Conservation (phyloP, 2,329 filamentous ascomycete species). For the Sarocladium kiliense region DNA sequence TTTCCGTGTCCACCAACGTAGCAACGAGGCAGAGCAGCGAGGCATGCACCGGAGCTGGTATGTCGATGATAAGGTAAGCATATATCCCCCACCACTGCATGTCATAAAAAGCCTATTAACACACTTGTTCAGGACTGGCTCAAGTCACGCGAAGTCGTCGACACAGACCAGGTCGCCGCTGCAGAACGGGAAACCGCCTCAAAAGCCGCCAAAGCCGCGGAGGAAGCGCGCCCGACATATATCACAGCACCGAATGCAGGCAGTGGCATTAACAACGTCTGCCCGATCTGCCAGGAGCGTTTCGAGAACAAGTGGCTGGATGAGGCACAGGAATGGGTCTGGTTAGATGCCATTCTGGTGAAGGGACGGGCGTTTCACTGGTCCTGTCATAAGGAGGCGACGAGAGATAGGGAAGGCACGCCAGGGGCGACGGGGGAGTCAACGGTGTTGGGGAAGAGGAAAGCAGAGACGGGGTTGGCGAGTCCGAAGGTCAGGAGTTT, state of each 20-base stretch:
- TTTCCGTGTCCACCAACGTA: constrained; percentile 86
- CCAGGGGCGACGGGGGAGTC: constrained; percentile 40
- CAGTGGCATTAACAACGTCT: constrained; percentile 68
- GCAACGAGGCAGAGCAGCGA: constrained; percentile 78
- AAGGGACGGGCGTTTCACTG: constrained; percentile 82
- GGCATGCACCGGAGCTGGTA: constrained; percentile 94
- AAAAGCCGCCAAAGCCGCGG: constrained; percentile 33
- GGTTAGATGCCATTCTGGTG: constrained; percentile 80
- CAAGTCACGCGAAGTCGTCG: constrained; percentile 73
- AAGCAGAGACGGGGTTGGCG: constrained; percentile 56
- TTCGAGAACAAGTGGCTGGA: constrained; percentile 92
- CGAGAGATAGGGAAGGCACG: constrained; percentile 52
- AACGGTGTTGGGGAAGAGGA: constrained; percentile 66
- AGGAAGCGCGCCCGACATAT: constrained; percentile 55
- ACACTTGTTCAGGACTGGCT: constrained; percentile 74
- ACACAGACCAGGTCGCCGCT: constrained; percentile 46
- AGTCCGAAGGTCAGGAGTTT: constrained; percentile 31
- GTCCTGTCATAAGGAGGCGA: constrained; percentile 81
- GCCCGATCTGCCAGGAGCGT: constrained; percentile 91
- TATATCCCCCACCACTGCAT: background rate
- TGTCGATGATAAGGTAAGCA: constrained; percentile 75
- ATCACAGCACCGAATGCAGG: constrained; percentile 80
- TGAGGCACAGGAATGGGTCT: constrained; percentile 93
- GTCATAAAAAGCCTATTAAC: constrained; percentile 19
- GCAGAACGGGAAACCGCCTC: constrained; percentile 26